These are phyloP conservation scores for Pythium phragmiticola DNA, from an alignment of 352 stramenopile species.

Conservation along the genomic window DNA sequence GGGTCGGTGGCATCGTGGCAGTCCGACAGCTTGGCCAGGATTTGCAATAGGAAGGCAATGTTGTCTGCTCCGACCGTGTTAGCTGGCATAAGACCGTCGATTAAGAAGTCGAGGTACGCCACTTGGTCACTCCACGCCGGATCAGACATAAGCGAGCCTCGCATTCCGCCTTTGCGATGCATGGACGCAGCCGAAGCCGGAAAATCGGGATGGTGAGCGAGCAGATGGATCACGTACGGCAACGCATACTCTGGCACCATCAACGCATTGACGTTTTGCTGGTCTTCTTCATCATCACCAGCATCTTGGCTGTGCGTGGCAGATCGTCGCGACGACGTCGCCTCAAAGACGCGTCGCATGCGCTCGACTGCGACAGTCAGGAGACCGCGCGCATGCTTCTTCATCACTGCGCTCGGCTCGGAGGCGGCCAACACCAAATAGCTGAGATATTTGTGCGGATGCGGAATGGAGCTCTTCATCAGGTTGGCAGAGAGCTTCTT, in stretches of 20 bases:
- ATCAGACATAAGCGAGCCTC: slow-evolving; percentile 36
- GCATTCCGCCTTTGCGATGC: slow-evolving; percentile 26
- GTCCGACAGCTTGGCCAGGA: slow-evolving; percentile 70
- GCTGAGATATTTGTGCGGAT: slow-evolving; percentile 82
- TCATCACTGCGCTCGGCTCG: slow-evolving; percentile 47
- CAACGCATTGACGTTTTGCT: slow-evolving; percentile 40
- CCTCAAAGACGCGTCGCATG: slow-evolving; percentile 79
- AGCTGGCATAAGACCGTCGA: slow-evolving; percentile 63
- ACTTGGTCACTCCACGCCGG: slow-evolving; percentile 56
- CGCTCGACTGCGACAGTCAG: slow-evolving; percentile 57
- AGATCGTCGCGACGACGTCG: slow-evolving; percentile 28
- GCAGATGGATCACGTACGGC: slow-evolving; percentile 79
- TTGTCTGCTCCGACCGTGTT: slow-evolving; percentile 66
- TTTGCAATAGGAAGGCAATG: slow-evolving; percentile 84
- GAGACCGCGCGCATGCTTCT: slow-evolving; percentile 54
- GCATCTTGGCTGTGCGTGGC: slow-evolving; percentile 12
- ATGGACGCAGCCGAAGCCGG: slow-evolving; percentile 36
- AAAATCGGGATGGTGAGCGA: slow-evolving; percentile 77
- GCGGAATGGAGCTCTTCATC: slow-evolving; percentile 54
- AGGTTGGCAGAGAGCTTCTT: slow-evolving; percentile 75
- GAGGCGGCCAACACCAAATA: slow-evolving; percentile 69
- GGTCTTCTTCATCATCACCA: slow-evolving; percentile 27
- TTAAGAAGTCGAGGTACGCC: slow-evolving; percentile 62
- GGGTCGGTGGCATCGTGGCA: slow-evolving; percentile 61
- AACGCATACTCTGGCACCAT: slow-evolving; percentile 84